Evolutionary conservation across 148 eudicot genomes (phyloP), one percentile per base, ranked within the genome.

Genomic region (Mesembryanthemum crystallinum): DNA sequence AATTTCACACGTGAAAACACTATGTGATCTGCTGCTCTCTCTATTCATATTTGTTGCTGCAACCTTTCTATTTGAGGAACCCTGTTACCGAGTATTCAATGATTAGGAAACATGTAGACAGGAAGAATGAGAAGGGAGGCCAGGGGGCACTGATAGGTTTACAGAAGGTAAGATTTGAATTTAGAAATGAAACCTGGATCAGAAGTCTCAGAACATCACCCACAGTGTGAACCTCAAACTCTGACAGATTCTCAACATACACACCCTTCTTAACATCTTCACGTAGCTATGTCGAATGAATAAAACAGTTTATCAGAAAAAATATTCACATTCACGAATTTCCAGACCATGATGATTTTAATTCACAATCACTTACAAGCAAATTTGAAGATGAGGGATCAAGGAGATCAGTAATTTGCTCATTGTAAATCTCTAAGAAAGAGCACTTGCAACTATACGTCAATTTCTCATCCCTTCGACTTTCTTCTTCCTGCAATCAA

Each of bases 21-120:
- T 88, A 71, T 95, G 99, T 25, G 99, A 95, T 54, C 99, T 94
- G 75, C 99, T 95, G 87, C 99, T 95, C 85, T 95, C 99, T 84
- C 90, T 89, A 79, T 95, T 95, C 99, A 95, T 92, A 79, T 92
- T 91, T 59, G 99, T 95, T 35, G 99, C 90, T 45, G 99, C 98
- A 25, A 95, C 99, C 82, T 83, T 92, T 81, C 99, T 91, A 73
- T 95, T 95, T 69, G 90, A 74, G 75, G 99, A 89, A 79, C 99
- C 99, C 99, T 95, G 77, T 80, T 73, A 76, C 67, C 77, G 61
- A 58, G 71, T 68, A 60, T 30, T 55, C 52, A 67, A 59, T 25
- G 14, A 63, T 87, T 78, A 76, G 51, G 32, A 35, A 51, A 37
- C 69, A 73, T 6, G 17, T 28, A 33, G 24, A 70, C 62, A 69